phyloP scores from a whole-genome alignment of 257 asterid genomes.

The Primulina tabacum region DNA sequence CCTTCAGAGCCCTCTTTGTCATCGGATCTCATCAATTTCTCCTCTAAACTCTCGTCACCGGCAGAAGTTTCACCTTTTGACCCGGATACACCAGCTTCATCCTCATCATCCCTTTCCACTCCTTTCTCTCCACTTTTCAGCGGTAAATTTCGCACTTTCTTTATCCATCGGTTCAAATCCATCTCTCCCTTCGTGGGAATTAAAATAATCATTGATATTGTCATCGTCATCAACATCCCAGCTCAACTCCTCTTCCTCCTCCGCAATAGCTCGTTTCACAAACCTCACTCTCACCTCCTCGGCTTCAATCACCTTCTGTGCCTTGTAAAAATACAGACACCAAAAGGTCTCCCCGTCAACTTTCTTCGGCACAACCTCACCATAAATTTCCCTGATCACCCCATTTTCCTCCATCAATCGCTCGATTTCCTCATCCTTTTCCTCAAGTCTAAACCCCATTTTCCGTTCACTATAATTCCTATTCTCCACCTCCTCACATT shows the following conservation, averaged over 20 bases:
- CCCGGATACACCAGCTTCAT: no score
- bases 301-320: conserved; percentile 47
- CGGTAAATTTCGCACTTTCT: conserved; percentile 30
- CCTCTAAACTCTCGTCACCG: no score
- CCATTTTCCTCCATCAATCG: conserved; percentile 44
- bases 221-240: conserved; percentile 68
- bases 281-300: conserved; percentile 66
- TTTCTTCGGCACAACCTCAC: conserved; percentile 57
- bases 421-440: no score
- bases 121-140: not conserved
- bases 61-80: no score
- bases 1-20: no score
- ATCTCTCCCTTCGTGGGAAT: not conserved
- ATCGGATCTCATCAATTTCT: no score
- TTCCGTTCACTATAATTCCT: no score
- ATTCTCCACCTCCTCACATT: no score
- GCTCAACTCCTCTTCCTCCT: conserved; percentile 68
- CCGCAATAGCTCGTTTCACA: conserved; percentile 55
- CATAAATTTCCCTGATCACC: conserved; percentile 48
- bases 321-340: conserved; percentile 81
- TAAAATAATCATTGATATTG: not conserved
- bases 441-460: no score
- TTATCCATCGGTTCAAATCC: conserved; percentile 19
- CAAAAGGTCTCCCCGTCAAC: conserved; percentile 71
- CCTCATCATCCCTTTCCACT: no score